Percentiles rank a stretch among this genome's conserved stretches.
Evolutionary conservation across 2,329 filamentous ascomycete genomes (phyloP).

Genomic region (Diaporthe australafricana): DNA sequence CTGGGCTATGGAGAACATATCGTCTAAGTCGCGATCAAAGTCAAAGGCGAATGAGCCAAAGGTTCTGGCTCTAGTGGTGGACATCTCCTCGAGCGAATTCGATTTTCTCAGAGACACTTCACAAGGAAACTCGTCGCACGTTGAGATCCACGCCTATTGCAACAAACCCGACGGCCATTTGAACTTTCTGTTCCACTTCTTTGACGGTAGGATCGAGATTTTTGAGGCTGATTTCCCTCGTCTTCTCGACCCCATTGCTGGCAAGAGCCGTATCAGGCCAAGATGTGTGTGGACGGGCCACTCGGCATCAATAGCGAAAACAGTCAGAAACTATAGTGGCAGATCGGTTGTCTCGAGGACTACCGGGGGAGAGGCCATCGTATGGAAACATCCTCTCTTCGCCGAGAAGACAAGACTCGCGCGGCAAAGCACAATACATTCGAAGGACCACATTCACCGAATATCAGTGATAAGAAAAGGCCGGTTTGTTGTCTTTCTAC

Average conservation of each 20-base stretch:
- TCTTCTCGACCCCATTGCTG: conserved; percentile 79
- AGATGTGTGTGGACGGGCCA: conserved; percentile 86
- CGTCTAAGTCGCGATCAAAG: conserved; percentile 69
- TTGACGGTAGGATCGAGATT: conserved; percentile 86
- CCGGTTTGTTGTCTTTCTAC: conserved; percentile 83
- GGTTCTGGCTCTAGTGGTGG: conserved; percentile 87
- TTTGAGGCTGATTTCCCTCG: conserved; percentile 83
- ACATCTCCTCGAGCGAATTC: conserved; percentile 68
- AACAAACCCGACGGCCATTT: conserved; percentile 73
- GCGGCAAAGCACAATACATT: conserved; percentile 75
- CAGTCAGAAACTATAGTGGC: conserved; percentile 86
- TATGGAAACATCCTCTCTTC: conserved; percentile 79
- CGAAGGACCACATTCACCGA: conserved; percentile 79
- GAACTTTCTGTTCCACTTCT: conserved; percentile 82
- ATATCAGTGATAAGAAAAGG: conserved; percentile 83
- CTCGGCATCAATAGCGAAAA: conserved; percentile 82
- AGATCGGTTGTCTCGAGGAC: conserved; percentile 85
- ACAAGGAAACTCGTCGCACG: conserved; percentile 55
- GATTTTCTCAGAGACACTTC: conserved; percentile 55
- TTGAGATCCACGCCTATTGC: conserved; percentile 80
- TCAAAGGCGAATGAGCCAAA: conserved; percentile 61
- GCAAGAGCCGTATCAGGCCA: conserved; percentile 69
- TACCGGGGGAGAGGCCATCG: conserved; percentile 79
- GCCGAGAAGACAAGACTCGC: conserved; percentile 66
- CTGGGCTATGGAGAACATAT: conserved; percentile 91